A percentile compares a stretch with the other conserved stretches of the same genome.
These are phyloP conservation scores for Sordariomycetes sp. DNA, from an alignment of 2,329 filamentous ascomycete genomes.

Conservation along the genomic window DNA sequence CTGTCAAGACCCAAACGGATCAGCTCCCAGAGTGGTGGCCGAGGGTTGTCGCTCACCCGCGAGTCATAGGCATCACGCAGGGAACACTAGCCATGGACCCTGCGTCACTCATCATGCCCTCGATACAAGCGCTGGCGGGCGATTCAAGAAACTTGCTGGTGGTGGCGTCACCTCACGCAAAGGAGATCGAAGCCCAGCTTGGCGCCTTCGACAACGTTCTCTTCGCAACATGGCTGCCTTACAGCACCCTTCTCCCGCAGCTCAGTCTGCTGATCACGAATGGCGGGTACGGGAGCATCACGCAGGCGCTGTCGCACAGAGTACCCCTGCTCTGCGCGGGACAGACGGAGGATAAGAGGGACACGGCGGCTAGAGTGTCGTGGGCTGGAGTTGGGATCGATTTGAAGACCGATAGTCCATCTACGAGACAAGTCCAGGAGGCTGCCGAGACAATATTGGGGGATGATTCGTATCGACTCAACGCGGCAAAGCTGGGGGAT, in stretches of 20 bases:
- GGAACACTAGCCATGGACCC: conserved; percentile 27
- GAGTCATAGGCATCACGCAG: conserved; percentile 26
- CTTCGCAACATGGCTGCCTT: conserved; percentile 24
- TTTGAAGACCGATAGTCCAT: conserved; percentile 22
- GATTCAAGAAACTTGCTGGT: conserved; percentile 19
- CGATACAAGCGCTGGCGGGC: conserved; percentile 19
- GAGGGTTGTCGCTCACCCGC: conserved; percentile 13
- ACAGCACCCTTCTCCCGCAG: conserved; percentile 22
- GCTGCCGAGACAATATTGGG: conserved; percentile 4
- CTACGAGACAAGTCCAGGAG: conserved; percentile 12
- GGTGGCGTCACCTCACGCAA: conserved; percentile 19
- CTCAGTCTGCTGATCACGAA: conserved; percentile 24
- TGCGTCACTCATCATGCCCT: conserved; percentile 24
- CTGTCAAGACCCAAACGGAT: conserved; percentile 3
- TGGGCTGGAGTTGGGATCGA: conserved; percentile 24
- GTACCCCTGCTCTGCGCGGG: conserved; percentile 25
- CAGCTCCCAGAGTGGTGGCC: conserved; percentile 22
- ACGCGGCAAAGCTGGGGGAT: not conserved
- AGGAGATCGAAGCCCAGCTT: conserved; percentile 13
- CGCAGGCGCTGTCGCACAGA: conserved; percentile 22
- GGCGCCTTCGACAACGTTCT: conserved; percentile 14
- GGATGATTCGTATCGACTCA: not conserved
- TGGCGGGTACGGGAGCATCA: conserved; percentile 26
- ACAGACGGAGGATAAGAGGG: conserved; percentile 25
- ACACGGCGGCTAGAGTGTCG: conserved; percentile 21